phyloP scores from a whole-genome alignment of 2,329 filamentous ascomycete species.

The Verticillium albo-atrum region DNA sequence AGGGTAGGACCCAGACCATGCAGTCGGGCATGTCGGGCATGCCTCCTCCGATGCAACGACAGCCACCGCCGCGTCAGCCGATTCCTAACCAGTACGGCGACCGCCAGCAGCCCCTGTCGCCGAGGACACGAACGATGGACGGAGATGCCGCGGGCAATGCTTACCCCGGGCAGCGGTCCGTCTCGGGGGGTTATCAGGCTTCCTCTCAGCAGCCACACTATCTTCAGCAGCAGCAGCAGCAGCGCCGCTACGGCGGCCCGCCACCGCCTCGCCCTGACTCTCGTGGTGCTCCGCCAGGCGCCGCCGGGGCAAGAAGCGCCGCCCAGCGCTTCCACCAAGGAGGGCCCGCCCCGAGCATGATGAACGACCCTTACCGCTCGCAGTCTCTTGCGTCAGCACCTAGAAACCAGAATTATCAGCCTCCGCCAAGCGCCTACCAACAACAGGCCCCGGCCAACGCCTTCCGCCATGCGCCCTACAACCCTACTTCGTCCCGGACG shows the following conservation, averaged over 20 bases:
- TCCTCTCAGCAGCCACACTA: slow-evolving; percentile 41
- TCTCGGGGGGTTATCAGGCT: slow-evolving; percentile 42
- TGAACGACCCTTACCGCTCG: slow-evolving; percentile 83
- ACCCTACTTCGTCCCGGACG: slow-evolving; percentile 64
- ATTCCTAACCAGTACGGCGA: slow-evolving; percentile 26
- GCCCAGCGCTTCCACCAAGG: slow-evolving; percentile 59
- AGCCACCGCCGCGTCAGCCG: slow-evolving; percentile 55
- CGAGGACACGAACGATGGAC: slow-evolving; percentile 30
- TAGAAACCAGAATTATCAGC: slow-evolving; percentile 68
- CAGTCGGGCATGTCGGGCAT: slow-evolving; percentile 42
- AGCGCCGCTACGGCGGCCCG: slow-evolving; percentile 39
- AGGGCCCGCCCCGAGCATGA: slow-evolving; percentile 65
- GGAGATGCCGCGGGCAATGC: slow-evolving; percentile 5
- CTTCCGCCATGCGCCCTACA: slow-evolving; percentile 75
- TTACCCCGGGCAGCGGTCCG: slow-evolving; percentile 43
- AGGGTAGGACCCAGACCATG: slow-evolving; percentile 77
- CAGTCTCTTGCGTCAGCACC: slow-evolving; percentile 80
- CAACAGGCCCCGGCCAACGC: slow-evolving; percentile 65
- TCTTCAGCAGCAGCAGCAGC: slow-evolving; percentile 37
- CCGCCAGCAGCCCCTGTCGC: slow-evolving; percentile 32
- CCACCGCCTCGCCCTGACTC: slow-evolving; percentile 53
- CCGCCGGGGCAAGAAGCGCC: slow-evolving; percentile 33
- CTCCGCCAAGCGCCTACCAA: slow-evolving; percentile 56
- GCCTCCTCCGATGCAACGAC: slow-evolving; percentile 62
- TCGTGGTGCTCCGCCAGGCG: slow-evolving; percentile 43